Evolutionary conservation across 225 moss, liverwort and hornwort species (phyloP).

Genomic region (Ulota crispa): DNA sequence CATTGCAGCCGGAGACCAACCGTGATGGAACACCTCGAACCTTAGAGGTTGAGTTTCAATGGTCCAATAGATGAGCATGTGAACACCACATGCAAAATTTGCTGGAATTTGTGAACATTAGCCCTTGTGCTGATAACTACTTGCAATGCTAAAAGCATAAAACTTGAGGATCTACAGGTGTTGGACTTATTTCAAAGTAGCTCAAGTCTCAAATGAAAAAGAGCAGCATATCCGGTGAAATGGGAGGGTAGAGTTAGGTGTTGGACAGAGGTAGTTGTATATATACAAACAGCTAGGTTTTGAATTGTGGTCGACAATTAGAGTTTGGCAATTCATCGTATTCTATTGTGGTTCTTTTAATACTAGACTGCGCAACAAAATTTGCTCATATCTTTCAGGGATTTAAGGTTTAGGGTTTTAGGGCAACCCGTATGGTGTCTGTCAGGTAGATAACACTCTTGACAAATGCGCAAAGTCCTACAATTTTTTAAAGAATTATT

Average conservation of each 20-base stretch:
- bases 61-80: slow-evolving; percentile 81
- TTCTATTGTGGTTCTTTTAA: slow-evolving; percentile 13
- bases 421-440: background rate
- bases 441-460: background rate
- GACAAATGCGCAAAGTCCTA: background rate
- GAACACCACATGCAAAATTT: background rate
- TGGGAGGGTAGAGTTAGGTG: slow-evolving; percentile 20
- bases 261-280: slow-evolving; percentile 34
- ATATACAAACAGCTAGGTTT: slow-evolving; percentile 33
- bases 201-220: slow-evolving; percentile 7
- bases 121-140: slow-evolving; percentile 23
- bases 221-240: background rate
- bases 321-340: slow-evolving; percentile 32
- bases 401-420: background rate
- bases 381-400: background rate
- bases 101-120: slow-evolving; percentile 4
- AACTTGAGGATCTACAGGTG: slow-evolving; percentile 14
- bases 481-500: background rate
- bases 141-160: slow-evolving; percentile 24
- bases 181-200: slow-evolving; percentile 10
- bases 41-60: slow-evolving; percentile 98
- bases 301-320: slow-evolving; percentile 33
- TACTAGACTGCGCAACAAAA: slow-evolving; percentile 4
- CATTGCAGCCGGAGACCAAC: slow-evolving; percentile 88
- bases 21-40: slow-evolving; percentile 91